Conservation (phyloP, 2,329 filamentous ascomycete genomes). For the Trichoderma harzianum region DNA sequence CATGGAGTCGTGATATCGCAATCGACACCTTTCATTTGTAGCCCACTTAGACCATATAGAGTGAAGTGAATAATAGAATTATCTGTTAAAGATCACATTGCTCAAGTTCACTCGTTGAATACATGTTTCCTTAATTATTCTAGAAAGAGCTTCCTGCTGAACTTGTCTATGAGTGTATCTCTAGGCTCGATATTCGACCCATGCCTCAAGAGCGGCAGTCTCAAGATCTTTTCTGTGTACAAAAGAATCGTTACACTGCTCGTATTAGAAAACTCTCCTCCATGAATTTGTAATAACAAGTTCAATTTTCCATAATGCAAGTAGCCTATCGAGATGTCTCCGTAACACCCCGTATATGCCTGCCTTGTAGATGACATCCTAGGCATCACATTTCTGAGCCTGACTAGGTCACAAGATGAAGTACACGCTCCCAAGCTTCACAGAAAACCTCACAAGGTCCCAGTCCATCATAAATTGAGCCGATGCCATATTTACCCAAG, state of each 20-base stretch:
- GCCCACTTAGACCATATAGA: neutral
- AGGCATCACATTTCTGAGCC: neutral
- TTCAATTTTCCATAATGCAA: too few relatives aligned
- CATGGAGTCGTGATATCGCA: neutral
- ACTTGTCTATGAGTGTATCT: neutral
- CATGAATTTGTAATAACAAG: too few relatives aligned
- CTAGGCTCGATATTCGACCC: too few relatives aligned
- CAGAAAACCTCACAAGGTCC: neutral
- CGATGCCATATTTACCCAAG: neutral
- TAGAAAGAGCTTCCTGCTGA: neutral
- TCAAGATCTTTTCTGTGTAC: too few relatives aligned
- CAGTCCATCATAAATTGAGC: neutral
- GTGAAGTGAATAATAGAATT: neutral
- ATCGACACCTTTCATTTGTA: neutral
- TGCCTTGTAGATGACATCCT: neutral
- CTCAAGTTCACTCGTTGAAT: neutral
- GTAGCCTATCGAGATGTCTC: neutral
- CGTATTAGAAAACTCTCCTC: too few relatives aligned
- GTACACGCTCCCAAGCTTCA: neutral
- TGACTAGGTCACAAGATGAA: neutral
- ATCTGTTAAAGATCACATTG: neutral
- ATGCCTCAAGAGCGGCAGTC: too few relatives aligned
- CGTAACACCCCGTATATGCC: neutral
- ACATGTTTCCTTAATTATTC: neutral
- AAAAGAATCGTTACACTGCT: too few relatives aligned